Base-by-base conservation (phyloP, 805 yeast species). In the Torulaspora maleeae region DNA sequence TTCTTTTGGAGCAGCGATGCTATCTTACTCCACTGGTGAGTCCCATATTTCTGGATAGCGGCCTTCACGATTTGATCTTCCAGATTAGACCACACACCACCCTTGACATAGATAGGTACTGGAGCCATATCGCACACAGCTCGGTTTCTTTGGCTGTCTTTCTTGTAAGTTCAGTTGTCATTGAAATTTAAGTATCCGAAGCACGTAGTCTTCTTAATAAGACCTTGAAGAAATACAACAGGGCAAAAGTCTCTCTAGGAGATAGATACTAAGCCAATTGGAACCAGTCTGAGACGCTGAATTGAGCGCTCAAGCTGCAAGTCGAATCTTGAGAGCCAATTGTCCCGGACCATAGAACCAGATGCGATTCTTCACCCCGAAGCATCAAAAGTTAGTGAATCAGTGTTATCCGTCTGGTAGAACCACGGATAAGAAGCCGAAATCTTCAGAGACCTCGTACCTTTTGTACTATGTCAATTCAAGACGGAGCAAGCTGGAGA, bases 331-430 rank as follows among this genome's bases (percentile, higher is more conserved):
- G n/a, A 25, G 30, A 9, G n/a, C 29, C 29, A 24, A 30, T 24
- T 24, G 25, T 15, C 13, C 30, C 24, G 20, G 38, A 27, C 16
- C 33, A 17, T 17, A 17, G 22, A 35, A 12, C 15, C 29, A 29
- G 34, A 48, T 48, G 51, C 45, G 51, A 34, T 54, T 78, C 27
- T 78, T 79, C 56, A 72, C 74, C 36, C 86, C 95, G 2, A 90
- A 91, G 63, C 98, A 90, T 65, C 97, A 90, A 66, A 82, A 86
- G 59, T 74, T 90, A 58, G 86, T 93, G 30, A 76, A 84, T 41
- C 95, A 87, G 64, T 93, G 98, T 70, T 91, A 91, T 64, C 98
- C 96, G 5, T 78, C 93, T 1, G 96, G 97, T 1, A 76, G 88
- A 49, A 83, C 81, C 6, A 76, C 77, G 5, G 98, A 90, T 59